Evolutionary conservation across 805 yeast genomes (phyloP).

Genomic region (Candida anglica): DNA sequence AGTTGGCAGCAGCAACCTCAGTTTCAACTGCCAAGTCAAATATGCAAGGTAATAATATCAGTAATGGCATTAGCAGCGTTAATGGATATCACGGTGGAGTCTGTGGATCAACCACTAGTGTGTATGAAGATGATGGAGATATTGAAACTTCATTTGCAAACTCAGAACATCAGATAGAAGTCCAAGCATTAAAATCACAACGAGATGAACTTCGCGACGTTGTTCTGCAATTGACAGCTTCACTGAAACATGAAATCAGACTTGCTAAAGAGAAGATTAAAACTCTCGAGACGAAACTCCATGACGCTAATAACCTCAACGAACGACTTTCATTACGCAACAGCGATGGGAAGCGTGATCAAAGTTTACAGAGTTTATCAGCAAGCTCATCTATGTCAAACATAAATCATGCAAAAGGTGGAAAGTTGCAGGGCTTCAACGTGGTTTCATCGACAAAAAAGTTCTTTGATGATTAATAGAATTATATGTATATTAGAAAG

Average conservation of each 20-base stretch:
- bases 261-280: slow-evolving; percentile 31
- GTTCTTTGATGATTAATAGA: slow-evolving; percentile 13
- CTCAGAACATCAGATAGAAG: slow-evolving; percentile 10
- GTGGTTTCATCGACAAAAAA: slow-evolving; percentile 30
- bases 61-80: neutral
- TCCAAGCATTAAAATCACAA: slow-evolving; percentile 22
- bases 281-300: slow-evolving; percentile 25
- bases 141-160: too few species aligned
- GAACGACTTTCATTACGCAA: slow-evolving; percentile 23
- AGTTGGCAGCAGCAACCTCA: slow-evolving; percentile 12
- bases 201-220: slow-evolving; percentile 40
- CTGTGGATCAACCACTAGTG: neutral
- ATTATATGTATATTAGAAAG: neutral
- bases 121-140: slow-evolving; percentile 10
- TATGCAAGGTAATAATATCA: neutral
- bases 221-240: slow-evolving; percentile 32
- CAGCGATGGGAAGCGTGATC: too few species aligned
- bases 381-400: too few species aligned
- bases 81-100: too few species aligned
- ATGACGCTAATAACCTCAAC: slow-evolving; percentile 27
- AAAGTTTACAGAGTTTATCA: too few species aligned
- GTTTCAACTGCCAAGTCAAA: too few species aligned
- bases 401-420: too few species aligned
- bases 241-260: slow-evolving; percentile 32
- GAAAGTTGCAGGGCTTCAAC: slow-evolving; percentile 36